Evolutionary conservation across 179 eudicot species (phyloP).

Genomic region (Vitellaria paradoxa): DNA sequence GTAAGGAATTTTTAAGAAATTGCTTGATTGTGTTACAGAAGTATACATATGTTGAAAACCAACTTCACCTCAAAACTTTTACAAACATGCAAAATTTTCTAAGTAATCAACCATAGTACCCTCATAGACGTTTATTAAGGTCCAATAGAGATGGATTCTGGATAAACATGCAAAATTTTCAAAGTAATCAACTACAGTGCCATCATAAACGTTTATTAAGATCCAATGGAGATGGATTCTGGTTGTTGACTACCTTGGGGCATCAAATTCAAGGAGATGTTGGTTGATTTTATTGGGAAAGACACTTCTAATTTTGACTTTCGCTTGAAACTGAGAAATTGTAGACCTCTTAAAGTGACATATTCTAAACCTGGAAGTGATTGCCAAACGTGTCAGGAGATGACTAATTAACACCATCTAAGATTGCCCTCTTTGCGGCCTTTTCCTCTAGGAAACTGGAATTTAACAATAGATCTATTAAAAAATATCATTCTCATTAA

Average conservation of each 20-base stretch:
- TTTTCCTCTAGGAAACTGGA: neutral
- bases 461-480: neutral
- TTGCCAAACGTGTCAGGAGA: neutral
- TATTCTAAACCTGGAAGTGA: neutral
- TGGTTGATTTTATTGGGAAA: slow-evolving; percentile 1
- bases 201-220: neutral
- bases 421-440: slow-evolving; percentile 7
- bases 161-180: too few species aligned
- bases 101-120: neutral
- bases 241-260: neutral
- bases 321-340: neutral
- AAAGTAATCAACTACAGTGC: neutral
- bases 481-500: neutral
- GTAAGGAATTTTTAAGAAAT: neutral
- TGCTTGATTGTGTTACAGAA: neutral
- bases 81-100: neutral
- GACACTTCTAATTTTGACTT: neutral
- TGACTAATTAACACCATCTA: neutral
- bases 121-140: too few species aligned
- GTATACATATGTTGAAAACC: neutral
- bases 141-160: too few species aligned
- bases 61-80: neutral
- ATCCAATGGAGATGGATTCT: neutral
- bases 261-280: slow-evolving; percentile 7
- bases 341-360: neutral